Conservation (phyloP, 192 early-diverging fungal species). For the Gamsiella multidivaricata region DNA sequence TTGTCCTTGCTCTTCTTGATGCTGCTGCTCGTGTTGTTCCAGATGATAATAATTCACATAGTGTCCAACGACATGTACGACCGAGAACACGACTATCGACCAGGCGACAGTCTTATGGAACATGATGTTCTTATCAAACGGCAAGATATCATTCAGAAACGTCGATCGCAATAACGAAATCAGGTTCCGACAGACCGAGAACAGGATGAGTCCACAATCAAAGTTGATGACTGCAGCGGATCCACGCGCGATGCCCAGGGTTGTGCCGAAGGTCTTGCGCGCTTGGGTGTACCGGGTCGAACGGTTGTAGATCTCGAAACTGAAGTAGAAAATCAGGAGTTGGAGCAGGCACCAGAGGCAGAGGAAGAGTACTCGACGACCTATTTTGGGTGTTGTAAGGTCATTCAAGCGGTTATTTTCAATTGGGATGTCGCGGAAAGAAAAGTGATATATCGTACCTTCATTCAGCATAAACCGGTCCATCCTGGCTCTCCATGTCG, state of each 20-base stretch:
- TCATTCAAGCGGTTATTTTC: no score
- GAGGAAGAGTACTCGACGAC: conserved; percentile 58
- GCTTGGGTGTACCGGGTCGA: conserved; percentile 58
- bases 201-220: conserved; percentile 80
- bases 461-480: conserved; percentile 32
- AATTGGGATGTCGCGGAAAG: no score
- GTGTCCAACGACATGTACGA: conserved; percentile 77
- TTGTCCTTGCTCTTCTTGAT: conserved; percentile 15
- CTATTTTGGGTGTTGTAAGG: background rate
- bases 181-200: conserved; percentile 81
- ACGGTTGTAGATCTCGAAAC: conserved; percentile 66
- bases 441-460: conserved; percentile 6
- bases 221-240: conserved; percentile 74
- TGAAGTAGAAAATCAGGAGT: conserved; percentile 60
- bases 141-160: conserved; percentile 78
- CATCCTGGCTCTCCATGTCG: conserved; percentile 11
- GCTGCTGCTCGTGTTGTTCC: conserved; percentile 22
- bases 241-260: conserved; percentile 60
- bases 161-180: conserved; percentile 82
- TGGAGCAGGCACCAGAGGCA: conserved; percentile 68
- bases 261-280: conserved; percentile 57
- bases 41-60: conserved; percentile 83
- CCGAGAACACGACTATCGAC: conserved; percentile 81
- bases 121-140: conserved; percentile 85
- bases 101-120: conserved; percentile 86